Evolutionary conservation across 2,329 filamentous ascomycete species (phyloP), one percentile per base, ranked within the genome.

Genomic region (Pestalotiopsis sp.): DNA sequence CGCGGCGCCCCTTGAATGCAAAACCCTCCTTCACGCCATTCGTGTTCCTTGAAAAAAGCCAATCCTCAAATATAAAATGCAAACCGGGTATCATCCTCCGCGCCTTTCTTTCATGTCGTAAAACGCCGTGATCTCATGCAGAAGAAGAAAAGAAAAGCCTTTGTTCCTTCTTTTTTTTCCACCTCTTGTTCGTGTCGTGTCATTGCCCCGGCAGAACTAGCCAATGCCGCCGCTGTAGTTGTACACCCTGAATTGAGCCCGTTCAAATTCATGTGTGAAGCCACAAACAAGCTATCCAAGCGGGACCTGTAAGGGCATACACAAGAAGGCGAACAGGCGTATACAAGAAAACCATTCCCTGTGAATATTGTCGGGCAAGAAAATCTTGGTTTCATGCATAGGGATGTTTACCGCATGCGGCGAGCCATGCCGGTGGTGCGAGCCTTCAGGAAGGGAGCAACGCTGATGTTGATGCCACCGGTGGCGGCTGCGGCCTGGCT

Each of bases 401-500:
- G 57, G 57, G 23, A 4, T 13, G 14, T 59, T 31, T 41, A 52
- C 17, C 20, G 31, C 36, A 59, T 11, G 27, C 74, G 73, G 68
- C 77, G 74, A 1, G 70, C 74, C 25, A 74, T 72, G 45, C 76
- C 76, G 4, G 76, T 77, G 7, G 70, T 69, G 11, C 76, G 69
- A 13, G 73, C 71, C 69, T 71, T 74, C 6, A 78, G 27, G 64
- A 78, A 78, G 25, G 74, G 74, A 9, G 71, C 69, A 49, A 78
- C 68, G 7, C 74, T 62, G 23, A 56, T 52, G 38, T 69, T 65
- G 7, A 41, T 36, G 14, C 45, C n/a, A n/a, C n/a, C 69, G 14
- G 67, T n/a, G 7, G 69, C 69, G 59, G 62, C 61, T 31, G 45
- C 31, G 25, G 68, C 23, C 38, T 20, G 23, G 63, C 13, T 63